These are phyloP conservation scores for Lentinula aciculospora DNA, from an alignment of 768 basidiomycete species.

Conservation along the genomic window DNA sequence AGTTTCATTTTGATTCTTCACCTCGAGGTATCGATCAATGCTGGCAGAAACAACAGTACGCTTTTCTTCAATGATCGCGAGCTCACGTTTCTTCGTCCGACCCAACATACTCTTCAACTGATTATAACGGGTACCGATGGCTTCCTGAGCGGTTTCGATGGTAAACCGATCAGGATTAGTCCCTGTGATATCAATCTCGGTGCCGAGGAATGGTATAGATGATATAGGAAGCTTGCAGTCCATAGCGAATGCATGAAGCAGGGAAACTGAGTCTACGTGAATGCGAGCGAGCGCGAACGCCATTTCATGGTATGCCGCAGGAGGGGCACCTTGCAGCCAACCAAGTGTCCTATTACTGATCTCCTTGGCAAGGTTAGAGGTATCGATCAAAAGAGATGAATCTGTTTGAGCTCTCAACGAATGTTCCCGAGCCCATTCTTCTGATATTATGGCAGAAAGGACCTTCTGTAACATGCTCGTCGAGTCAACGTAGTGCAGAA, in stretches of 20 bases:
- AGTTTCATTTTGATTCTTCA: constrained; percentile 81
- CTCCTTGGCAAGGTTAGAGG: constrained; percentile 55
- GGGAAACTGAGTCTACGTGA: constrained; percentile 68
- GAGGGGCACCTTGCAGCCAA: constrained; percentile 72
- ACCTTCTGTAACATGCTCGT: constrained; percentile 90
- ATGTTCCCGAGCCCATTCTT: constrained; percentile 82
- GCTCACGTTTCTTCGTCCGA: constrained; percentile 72
- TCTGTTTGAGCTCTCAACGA: constrained; percentile 21
- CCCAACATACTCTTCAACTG: constrained; percentile 72
- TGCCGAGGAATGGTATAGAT: constrained; percentile 74
- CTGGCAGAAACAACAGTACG: constrained; percentile 58
- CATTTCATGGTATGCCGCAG: constrained; percentile 89
- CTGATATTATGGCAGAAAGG: constrained; percentile 76
- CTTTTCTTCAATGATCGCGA: constrained; percentile 71
- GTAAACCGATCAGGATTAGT: constrained; percentile 66
- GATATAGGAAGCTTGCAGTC: constrained; percentile 84
- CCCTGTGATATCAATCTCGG: constrained; percentile 71
- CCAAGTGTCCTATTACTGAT: constrained; percentile 63
- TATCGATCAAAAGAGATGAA: constrained; percentile 41
- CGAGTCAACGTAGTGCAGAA: constrained; percentile 78
- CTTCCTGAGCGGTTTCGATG: constrained; percentile 67
- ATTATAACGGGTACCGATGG: constrained; percentile 65
- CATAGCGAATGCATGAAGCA: constrained; percentile 77
- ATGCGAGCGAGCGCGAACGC: constrained; percentile 74
- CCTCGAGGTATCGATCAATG: constrained; percentile 75